Evolutionary conservation across 2,329 filamentous ascomycete species (phyloP), one percentile per base, ranked within the genome.

Genomic region (Fusarium chlamydosporum): DNA sequence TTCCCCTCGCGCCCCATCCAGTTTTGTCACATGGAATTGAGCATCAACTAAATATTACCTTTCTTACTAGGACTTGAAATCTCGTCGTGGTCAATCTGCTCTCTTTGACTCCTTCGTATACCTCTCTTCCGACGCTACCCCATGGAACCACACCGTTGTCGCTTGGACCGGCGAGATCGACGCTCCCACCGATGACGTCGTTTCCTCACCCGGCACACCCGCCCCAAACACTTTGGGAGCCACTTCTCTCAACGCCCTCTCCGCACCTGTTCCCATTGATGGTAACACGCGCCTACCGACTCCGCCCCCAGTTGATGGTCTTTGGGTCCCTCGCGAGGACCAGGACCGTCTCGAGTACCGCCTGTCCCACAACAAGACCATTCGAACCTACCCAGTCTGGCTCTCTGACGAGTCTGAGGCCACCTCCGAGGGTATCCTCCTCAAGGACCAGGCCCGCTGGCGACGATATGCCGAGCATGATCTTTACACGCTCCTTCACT

Each of bases 91-190:
- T 56, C 95, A 94, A 61, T 97, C 95, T 13, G 94, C 95, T 16
- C 86, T 98, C 34, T 96, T 96, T 80, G 94, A 97, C 78, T 94
- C 94, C 11, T 94, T 98, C 75, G 88, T 91, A 57, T 91, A 96
- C 79, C 88, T 98, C 43, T 92, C 94, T 5, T 96, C 94, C n/a
- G 85, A 91, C 57, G 86, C 91, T 42, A 90, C 91, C 3, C 89
- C 91, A 20, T 98, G 94, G 94, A 93, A 94, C 74, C 95, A 97
- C 81, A 96, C 91, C 1, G 87, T 97, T 7, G 92, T 98, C 54
- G 94, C 93, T 45, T 98, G 95, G 95, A 97, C 95, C 4, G 95
- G 95, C 61, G 95, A 98, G 79, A 91, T 95, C 61, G 87, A 90
- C 59, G 81, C 79, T 6, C 80, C 83, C 4, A 66, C 76, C 40